Evolutionary conservation across 768 basidiomycete species (phyloP), one percentile per base, ranked within the genome.

Genomic region (Leucosporidium yakuticum): DNA sequence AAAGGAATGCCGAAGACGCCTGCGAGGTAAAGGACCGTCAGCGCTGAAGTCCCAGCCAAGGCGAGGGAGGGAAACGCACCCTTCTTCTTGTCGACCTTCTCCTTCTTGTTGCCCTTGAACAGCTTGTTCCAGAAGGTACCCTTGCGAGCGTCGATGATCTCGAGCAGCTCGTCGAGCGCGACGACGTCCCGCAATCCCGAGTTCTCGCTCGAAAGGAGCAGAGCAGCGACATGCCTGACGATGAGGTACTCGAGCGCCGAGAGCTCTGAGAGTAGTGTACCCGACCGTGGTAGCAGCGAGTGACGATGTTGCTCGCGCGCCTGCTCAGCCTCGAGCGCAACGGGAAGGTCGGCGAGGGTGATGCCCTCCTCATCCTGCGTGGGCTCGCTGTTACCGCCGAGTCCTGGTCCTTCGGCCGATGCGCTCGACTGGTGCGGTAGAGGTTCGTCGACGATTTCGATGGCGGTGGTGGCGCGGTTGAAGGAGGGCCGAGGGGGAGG

Each of bases 81-180:
- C 70, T 82, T 82, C 76, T 81, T 81, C 78, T 82, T 81, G 56
- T 79, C 75, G 65, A 88, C 88, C 81, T 94, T 94, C 84, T 95
- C 91, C 70, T 93, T 87, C 54, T 80, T 78, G 44, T 84, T 85
- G 6, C 75, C 76, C 78, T 96, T 97, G 82, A 99, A 97, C 23
- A 97, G 79, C 79, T 93, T 91, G 71, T 90, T 89, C 93, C 93
- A 99, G 80, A 96, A 96, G 25, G 88, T 89, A 68, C 85, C 87
- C 83, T 95, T 97, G 83, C 95, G 90, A 27, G 82, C 82, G 78
- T 97, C 94, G 34, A 99, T 85, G 78, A 96, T 82, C 79, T 98
- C 95, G 73, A 97, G 78, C 62, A 98, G 82, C 77, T 99, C 96
- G 69, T 98, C 96, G 73, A 97, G 76, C 25, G 79, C 76, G 27